These are phyloP conservation scores for Trametes punicea DNA, from an alignment of 768 basidiomycete species.

Conservation along the genomic window DNA sequence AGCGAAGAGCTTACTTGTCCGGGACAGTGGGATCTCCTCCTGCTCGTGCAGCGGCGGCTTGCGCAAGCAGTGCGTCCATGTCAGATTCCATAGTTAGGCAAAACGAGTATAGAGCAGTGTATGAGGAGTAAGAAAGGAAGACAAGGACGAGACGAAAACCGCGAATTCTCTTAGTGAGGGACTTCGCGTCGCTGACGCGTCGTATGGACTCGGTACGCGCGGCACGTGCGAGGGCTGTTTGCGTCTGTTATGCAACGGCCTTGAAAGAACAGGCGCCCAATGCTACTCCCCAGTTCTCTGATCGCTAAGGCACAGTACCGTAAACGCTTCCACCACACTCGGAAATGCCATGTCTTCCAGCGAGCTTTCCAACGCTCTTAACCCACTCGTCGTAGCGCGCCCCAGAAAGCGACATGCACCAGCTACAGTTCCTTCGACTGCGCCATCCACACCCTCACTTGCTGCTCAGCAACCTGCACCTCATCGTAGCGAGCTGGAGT, in stretches of 20 bases:
- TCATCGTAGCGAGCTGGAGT: constrained; percentile 63
- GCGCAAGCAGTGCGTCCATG: constrained; percentile 34
- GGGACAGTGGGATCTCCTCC: constrained; percentile 51
- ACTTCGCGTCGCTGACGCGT: constrained; percentile 42
- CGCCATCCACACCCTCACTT: constrained; percentile 8
- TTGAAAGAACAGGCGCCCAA: not conserved
- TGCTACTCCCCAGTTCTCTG: not conserved
- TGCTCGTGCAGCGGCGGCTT: constrained; percentile 25
- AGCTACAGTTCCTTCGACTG: not conserved
- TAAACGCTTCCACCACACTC: not conserved
- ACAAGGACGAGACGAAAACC: constrained; percentile 8
- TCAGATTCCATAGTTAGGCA: constrained; percentile 29
- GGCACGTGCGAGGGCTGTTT: constrained; percentile 25
- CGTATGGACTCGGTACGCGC: constrained; percentile 15
- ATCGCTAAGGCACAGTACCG: not conserved
- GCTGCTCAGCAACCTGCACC: constrained; percentile 42
- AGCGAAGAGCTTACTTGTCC: constrained; percentile 60
- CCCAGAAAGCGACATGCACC: constrained; percentile 7
- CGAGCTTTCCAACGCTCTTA: constrained; percentile 77
- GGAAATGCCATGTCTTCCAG: constrained; percentile 52
- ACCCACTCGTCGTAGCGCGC: constrained; percentile 54
- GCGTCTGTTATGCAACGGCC: constrained; percentile 18
- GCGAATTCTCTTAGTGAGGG: not conserved
- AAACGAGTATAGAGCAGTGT: not conserved
- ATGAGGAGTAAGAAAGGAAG: not conserved